Evolutionary conservation across 169 alveolate genomes (phyloP), one percentile per base, ranked within the genome.

Genomic region (Eimeria necatrix): DNA sequence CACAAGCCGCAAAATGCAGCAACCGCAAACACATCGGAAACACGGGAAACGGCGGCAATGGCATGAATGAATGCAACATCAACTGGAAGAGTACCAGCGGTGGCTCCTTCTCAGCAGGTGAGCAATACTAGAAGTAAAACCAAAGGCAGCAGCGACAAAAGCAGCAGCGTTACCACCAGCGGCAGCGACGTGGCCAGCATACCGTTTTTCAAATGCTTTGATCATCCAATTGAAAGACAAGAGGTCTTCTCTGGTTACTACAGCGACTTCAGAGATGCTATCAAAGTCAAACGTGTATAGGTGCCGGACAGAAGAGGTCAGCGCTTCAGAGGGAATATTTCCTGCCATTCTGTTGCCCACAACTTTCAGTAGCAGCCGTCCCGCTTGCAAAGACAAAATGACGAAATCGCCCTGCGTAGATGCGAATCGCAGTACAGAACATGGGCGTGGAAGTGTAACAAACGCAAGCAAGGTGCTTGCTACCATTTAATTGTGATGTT

Each of bases 311-410:
- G 87, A 49, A 32, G 70, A 32, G 1, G 51, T 70, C 9, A 48
- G 7, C 22, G 59, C 85, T 0, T 4, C 85, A 8, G 10, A 8
- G 49, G 56, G 91, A n/a, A 16, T n/a, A 41, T 68, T 70, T 1
- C 64, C 76, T 46, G 22, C 60, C 96, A 94, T 94, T 51, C 64
- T 94, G 51, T 74, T 48, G 3, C 68, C 94, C n/a, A 94, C 96
- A 24, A 52, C 74, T 59, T 87, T 64, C 86, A 94, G 32, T 26
- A 94, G 76, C 60, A 73, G 24, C 2, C 96, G 94, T 2, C 94
- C 96, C 10, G 96, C 61, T 53, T 94, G 96, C 51, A 94, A 16
- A 6, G 96, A 94, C n/a, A 94, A 64, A 32, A 94, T 81, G 26
- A 94, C 96, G 4, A 91, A 46, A 48, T 94, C 96, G 20, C 96